These are phyloP conservation scores for Trypanosoma cruzi DNA, from an alignment of 208 protist genomes.

Conservation along the genomic window DNA sequence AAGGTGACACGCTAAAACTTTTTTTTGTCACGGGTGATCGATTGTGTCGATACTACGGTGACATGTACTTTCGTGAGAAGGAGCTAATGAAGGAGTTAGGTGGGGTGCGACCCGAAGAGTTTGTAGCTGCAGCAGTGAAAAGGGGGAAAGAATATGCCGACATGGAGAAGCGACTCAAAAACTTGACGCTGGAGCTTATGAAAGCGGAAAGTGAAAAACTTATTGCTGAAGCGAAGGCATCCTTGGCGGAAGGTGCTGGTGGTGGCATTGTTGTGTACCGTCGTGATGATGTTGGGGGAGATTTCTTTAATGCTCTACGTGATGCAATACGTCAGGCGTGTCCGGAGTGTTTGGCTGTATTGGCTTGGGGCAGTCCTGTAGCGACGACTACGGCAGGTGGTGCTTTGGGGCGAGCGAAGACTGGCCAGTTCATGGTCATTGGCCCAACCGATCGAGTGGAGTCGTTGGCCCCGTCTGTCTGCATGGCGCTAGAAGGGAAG, in stretches of 20 bases:
- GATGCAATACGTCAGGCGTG: constrained; percentile 30
- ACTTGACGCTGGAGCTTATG: constrained; percentile 61
- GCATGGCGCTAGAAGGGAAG: constrained; percentile 53
- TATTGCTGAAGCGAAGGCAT: constrained; percentile 15
- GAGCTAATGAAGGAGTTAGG: constrained; percentile 66
- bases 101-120: constrained; percentile 59
- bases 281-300: constrained; percentile 66
- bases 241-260: background rate
- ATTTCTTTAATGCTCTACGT: constrained; percentile 63
- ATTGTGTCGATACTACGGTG: constrained; percentile 40
- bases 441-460: constrained; percentile 47
- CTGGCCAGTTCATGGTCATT: constrained; percentile 69
- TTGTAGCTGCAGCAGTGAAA: constrained; percentile 42
- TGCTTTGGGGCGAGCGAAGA: constrained; percentile 26
- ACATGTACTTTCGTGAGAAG: constrained; percentile 71
- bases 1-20: constrained; percentile 74
- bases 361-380: constrained; percentile 62
- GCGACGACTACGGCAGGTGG: constrained; percentile 7
- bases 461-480: constrained; percentile 33
- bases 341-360: constrained; percentile 45
- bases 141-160: constrained; percentile 51
- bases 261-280: constrained; percentile 34
- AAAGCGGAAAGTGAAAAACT: constrained; percentile 42
- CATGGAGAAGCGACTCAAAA: constrained; percentile 57
- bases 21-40: constrained; percentile 83